Evolutionary conservation across 306 rosid species (phyloP).

Genomic region (Rosa chinensis): DNA sequence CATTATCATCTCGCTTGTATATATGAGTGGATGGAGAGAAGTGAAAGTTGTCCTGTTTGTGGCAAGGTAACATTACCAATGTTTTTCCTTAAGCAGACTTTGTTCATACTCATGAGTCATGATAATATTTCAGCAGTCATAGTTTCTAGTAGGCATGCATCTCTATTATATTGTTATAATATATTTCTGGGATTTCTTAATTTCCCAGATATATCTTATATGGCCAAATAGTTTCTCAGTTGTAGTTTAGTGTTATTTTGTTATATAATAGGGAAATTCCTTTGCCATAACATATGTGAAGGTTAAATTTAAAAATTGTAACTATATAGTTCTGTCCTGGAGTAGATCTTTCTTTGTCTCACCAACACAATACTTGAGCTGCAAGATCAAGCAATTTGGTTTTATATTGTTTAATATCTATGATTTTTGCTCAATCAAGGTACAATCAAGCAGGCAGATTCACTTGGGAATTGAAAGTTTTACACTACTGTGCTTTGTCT

Average conservation of each 20-base stretch:
- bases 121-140: not conserved
- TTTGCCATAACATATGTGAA: not conserved
- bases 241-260: not conserved
- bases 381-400: not conserved
- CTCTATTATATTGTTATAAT: not conserved
- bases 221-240: not conserved
- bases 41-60: slow-evolving; percentile 98
- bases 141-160: not conserved
- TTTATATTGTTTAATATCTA: not conserved
- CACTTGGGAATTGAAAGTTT: not conserved
- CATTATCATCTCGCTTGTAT: slow-evolving; percentile 99
- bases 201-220: not conserved
- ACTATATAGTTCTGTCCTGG: not conserved
- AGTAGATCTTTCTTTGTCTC: not conserved
- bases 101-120: not conserved
- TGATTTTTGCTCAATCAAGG: not conserved
- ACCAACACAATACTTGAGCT: not conserved
- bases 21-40: slow-evolving; percentile 99
- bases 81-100: not conserved
- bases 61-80: slow-evolving; percentile 66
- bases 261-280: not conserved
- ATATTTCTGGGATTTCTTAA: not conserved
- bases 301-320: not conserved
- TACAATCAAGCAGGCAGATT: not conserved
- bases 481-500: not conserved